Conservation (phyloP, 768 basidiomycete genomes). For the Pleurotus tuoliensis region DNA sequence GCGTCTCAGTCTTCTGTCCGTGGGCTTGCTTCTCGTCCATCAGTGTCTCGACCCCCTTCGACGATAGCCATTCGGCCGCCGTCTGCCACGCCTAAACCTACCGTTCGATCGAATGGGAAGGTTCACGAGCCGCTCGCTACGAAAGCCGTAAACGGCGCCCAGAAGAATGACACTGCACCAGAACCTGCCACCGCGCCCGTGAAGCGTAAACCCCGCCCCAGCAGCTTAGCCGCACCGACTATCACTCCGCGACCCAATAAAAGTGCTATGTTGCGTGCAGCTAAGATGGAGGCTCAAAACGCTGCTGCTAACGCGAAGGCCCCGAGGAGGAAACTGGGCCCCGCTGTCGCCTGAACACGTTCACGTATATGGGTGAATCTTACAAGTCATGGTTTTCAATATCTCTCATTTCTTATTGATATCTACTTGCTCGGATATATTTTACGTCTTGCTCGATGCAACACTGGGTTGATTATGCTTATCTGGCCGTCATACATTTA, state of each 20-base stretch:
- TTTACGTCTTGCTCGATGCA: too few relatives aligned
- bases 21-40: slow-evolving; percentile 14
- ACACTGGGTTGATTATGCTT: too few relatives aligned
- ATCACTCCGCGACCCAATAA: slow-evolving; percentile 71
- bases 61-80: slow-evolving; percentile 26
- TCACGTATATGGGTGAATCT: slow-evolving; percentile 29
- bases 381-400: too few relatives aligned
- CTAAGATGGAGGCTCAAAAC: slow-evolving; percentile 58
- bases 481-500: too few relatives aligned
- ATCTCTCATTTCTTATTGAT: too few relatives aligned
- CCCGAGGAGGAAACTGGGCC: slow-evolving; percentile 20
- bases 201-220: slow-evolving; percentile 47
- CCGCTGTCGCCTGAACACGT: slow-evolving; percentile 33
- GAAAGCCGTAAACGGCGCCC: slow-evolving; percentile 18
- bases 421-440: too few relatives aligned
- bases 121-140: background rate
- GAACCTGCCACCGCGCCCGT: slow-evolving; percentile 7
- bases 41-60: slow-evolving; percentile 38
- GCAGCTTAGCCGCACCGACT: slow-evolving; percentile 54
- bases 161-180: slow-evolving; percentile 4
- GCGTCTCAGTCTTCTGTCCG: slow-evolving; percentile 26
- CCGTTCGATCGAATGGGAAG: slow-evolving; percentile 8
- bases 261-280: slow-evolving; percentile 66
- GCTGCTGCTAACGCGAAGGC: slow-evolving; percentile 38
- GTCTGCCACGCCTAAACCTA: slow-evolving; percentile 10